Percentiles rank a stretch among this genome's conserved stretches.
These are phyloP conservation scores for Piromyces finnis DNA, from an alignment of 192 early-diverging fungal genomes.

Conservation along the genomic window DNA sequence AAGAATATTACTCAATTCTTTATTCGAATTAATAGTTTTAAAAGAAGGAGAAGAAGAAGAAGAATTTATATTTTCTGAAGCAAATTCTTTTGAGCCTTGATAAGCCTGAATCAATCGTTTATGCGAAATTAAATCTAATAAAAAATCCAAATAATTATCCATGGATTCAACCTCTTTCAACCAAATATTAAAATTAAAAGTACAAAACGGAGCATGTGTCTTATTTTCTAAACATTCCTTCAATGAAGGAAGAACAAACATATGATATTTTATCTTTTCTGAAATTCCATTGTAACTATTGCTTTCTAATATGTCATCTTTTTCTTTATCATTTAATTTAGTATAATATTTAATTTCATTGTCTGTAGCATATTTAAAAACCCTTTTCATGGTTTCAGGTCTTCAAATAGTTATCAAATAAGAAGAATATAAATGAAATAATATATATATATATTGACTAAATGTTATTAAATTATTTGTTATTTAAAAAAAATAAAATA, in stretches of 20 bases:
- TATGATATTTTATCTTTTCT: not conserved
- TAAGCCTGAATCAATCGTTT: not conserved
- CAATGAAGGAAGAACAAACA: not conserved
- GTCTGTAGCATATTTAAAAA: not conserved
- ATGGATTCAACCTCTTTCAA: not conserved
- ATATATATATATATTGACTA: too few species aligned
- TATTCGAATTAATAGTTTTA: not conserved
- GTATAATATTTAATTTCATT: not conserved
- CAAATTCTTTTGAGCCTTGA: not conserved
- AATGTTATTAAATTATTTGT: too few species aligned
- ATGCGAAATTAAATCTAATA: not conserved
- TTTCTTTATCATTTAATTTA: not conserved
- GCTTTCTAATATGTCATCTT: not conserved
- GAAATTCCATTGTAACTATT: not conserved
- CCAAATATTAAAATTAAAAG: not conserved
- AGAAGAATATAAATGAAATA: too few species aligned
- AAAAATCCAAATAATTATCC: not conserved
- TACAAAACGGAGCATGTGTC: not conserved
- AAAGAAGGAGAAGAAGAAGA: not conserved
- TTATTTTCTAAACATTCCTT: not conserved
- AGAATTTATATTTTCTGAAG: not conserved
- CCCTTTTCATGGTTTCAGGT: not conserved
- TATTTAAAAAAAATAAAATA: too few species aligned
- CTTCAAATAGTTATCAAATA: too few species aligned
- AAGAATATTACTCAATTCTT: not conserved